phyloP scores from a whole-genome alignment of 805 yeast species.

The Kodamaea sagamina region DNA sequence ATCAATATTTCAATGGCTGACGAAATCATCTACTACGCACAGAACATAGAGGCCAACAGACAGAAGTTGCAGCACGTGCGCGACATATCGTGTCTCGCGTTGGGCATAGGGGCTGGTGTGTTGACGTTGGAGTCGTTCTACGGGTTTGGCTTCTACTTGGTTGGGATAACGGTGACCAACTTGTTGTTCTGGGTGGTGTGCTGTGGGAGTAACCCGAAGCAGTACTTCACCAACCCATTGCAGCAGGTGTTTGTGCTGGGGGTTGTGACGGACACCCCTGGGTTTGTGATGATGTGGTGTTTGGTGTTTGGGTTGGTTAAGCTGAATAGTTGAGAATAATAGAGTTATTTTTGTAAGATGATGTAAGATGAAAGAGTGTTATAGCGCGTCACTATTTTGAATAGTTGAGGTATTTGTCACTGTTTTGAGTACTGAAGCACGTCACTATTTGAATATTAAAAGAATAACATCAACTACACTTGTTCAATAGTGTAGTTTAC shows the following conservation, averaged over 20 bases:
- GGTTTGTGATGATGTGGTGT: conserved; percentile 51
- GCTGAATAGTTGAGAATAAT: conserved; percentile 10
- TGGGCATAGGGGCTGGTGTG: conserved; percentile 44
- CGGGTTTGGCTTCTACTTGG: conserved; percentile 39
- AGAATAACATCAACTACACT: too few species aligned
- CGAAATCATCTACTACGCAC: conserved; percentile 21
- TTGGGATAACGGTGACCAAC: conserved; percentile 37
- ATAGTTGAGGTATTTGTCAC: too few species aligned
- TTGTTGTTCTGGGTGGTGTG: conserved; percentile 30
- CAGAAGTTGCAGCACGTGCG: conserved; percentile 34
- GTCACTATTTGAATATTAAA: too few species aligned
- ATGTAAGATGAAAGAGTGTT: too few species aligned
- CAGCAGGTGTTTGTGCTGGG: conserved; percentile 38
- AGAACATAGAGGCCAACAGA: conserved; percentile 32
- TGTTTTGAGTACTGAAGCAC: too few species aligned
- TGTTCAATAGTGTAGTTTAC: too few species aligned
- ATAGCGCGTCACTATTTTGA: too few species aligned
- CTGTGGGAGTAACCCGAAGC: conserved; percentile 31
- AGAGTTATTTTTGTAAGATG: too few species aligned
- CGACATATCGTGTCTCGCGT: conserved; percentile 38
- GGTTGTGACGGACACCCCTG: conserved; percentile 35
- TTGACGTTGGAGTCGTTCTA: conserved; percentile 37
- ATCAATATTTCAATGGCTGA: conserved; percentile 3
- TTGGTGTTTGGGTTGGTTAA: conserved; percentile 45
- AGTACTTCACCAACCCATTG: conserved; percentile 29